Conservation (phyloP, 2,329 filamentous ascomycete species). For the Chaetomium sp. region DNA sequence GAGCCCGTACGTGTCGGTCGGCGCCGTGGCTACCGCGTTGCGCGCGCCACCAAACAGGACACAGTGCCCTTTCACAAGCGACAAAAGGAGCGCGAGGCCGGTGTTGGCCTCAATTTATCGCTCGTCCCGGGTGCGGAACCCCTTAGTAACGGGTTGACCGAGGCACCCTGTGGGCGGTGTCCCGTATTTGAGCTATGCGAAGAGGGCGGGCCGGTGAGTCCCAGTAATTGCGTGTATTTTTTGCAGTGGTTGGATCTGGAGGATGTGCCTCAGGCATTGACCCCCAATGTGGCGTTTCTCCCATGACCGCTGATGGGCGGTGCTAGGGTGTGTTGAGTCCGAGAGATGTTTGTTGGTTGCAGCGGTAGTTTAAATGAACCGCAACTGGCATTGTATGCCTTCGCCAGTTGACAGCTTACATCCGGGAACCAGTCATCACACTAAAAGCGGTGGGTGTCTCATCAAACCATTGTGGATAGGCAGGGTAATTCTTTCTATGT, state of each 20-base stretch:
- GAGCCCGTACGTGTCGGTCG: constrained; percentile 54
- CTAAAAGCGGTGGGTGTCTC: too few species aligned
- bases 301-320: constrained; percentile 10
- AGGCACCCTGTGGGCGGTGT: constrained; percentile 84
- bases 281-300: constrained; percentile 1
- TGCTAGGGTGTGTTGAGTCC: background rate
- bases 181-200: constrained; percentile 91
- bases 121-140: constrained; percentile 32
- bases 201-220: constrained; percentile 83
- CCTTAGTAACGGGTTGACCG: constrained; percentile 67
- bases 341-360: background rate
- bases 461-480: too few species aligned
- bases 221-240: constrained; percentile 88
- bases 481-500: too few species aligned
- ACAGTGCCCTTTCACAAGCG: constrained; percentile 25
- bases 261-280: constrained; percentile 14
- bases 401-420: too few species aligned
- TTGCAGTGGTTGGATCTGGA: constrained; percentile 66
- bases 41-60: constrained; percentile 41
- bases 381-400: too few species aligned
- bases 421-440: too few species aligned
- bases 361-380: background rate
- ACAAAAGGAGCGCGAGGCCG: constrained; percentile 29
- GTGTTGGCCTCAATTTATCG: constrained; percentile 22
- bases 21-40: constrained; percentile 47